Evolutionary conservation across 2,329 filamentous ascomycete species (phyloP), one percentile per base, ranked within the genome.

Genomic region (Talaromyces amestolkiae): DNA sequence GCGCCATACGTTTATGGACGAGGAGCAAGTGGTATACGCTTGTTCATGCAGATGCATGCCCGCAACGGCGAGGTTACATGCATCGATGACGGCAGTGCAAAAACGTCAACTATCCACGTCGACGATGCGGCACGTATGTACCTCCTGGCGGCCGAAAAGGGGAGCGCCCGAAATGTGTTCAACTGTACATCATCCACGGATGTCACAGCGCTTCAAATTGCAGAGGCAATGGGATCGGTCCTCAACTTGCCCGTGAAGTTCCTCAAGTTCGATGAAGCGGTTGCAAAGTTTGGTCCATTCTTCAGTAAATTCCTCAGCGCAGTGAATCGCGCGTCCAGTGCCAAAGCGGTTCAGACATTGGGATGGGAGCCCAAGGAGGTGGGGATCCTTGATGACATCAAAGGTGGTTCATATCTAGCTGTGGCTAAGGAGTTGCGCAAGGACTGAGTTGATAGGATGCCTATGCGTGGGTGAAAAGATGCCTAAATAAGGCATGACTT

Each of bases 1-100:
- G 73, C 81, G 3, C 79, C 80, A 0, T 82, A 72, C 31, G 81
- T 83, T 0, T 81, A 83, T 68, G 82, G 81, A 2, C 74, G 73
- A 13, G 53, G 49, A 27, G 62, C 39, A 17, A 61, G 58, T 56
- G 71, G 81, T 27, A 59, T 65, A n/a, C 45, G 45, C 6, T 67
- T 77, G 62, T 73, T 79, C 63, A 75, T 78, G 70, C 19, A 66
- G 11, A 68, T 72, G 4, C 75, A 73, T 10, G 73, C 69, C 15
- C 64, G 71, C 53, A 69, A 68, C 31, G 76, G 78, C 6, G 69
- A 71, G 39, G 69, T 73, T 1, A 56, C 69, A 5, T 71, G 75
- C 63, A 65, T 81, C 67, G 70, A 74, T 53, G 70, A 71, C 8
- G 78, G 77, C 3, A 64, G 67, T 2, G 67, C 63, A 10, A 61